Conservation (phyloP, 129 eudicot species). For the Arctium lappa region DNA sequence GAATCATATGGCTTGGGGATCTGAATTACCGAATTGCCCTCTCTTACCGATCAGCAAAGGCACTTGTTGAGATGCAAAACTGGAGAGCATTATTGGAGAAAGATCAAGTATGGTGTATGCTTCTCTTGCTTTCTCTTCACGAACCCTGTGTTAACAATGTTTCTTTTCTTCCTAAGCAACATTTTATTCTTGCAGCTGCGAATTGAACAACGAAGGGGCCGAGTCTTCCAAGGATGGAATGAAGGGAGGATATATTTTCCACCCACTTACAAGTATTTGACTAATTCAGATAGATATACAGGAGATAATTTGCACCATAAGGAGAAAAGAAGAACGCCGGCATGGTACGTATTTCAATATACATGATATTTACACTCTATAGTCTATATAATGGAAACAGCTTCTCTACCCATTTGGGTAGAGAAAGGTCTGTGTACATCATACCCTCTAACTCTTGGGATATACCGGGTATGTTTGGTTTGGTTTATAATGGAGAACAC, state of each 20-base stretch:
- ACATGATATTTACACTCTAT: neutral
- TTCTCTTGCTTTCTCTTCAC: neutral
- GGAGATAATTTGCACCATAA: slow-evolving; percentile 84
- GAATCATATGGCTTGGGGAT: slow-evolving; percentile 97
- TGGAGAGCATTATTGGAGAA: slow-evolving; percentile 93
- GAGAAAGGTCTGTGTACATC: too few relatives aligned
- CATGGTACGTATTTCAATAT: slow-evolving; percentile 52
- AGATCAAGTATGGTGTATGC: slow-evolving; percentile 61
- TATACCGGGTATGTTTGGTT: neutral
- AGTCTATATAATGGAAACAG: neutral
- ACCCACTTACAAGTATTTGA: slow-evolving; percentile 92
- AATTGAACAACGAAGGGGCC: slow-evolving; percentile 86
- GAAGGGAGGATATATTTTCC: slow-evolving; percentile 97
- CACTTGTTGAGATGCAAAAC: slow-evolving; percentile 96
- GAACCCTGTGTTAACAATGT: neutral
- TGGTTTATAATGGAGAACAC: neutral
- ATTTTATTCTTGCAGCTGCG: slow-evolving; percentile 57
- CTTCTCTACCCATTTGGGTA: too few relatives aligned
- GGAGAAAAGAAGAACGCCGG: slow-evolving; percentile 93
- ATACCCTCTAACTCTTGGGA: neutral
- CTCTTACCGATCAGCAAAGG: slow-evolving; percentile 88
- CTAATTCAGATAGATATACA: slow-evolving; percentile 86
- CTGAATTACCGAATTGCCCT: slow-evolving; percentile 91
- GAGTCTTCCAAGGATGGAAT: slow-evolving; percentile 77
- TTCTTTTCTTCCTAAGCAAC: neutral